Evolutionary conservation across 2,329 filamentous ascomycete species (phyloP), one percentile per base, ranked within the genome.

Genomic region (Diaporthe destruens): DNA sequence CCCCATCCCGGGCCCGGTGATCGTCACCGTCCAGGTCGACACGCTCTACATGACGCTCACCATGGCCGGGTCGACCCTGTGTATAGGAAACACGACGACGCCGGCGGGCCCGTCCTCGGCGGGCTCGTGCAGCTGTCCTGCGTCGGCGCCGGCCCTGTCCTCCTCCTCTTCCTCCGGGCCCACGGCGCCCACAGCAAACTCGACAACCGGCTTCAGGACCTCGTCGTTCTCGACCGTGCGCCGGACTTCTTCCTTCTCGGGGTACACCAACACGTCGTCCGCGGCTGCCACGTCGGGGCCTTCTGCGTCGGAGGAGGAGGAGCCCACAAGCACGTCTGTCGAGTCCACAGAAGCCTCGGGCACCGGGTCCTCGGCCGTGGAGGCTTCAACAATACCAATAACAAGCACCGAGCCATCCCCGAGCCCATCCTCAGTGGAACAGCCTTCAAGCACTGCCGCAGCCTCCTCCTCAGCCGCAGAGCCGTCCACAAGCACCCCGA

Each of bases 41-140:
- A 47, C 51, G 61, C 12, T 66, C 20, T 23, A 32, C 20, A 51
- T 51, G 61, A 36, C 61, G 32, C 32, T 66, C 42, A 66, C 44
- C 1, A 32, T 66, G 5, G 23, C 32, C 14, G 61, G 44, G 6
- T n/a, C 29, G 1, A 11, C 11, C 6, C 49, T 53, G 20, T 53
- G 61, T 29, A 36, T 66, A 34, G 42, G 9, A 1, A 29, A 47
- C 11, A 34, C 42, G 3, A 36, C 59, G 0, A 5, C 18, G 20
- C 59, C 59, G 25, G 9, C 25, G 6, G 9, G 18, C 14, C 59
- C n/a, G 42, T 49, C 59, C n/a, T 63, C 59, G 59, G n/a, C 59
- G 59, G n/a, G n/a, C n/a, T n/a, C n/a, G 3, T 61, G 36, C 56
- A 44, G 20, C 18, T 61, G 56, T 20, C n/a, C 57, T 29, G 20